Conservation (phyloP, 495 filamentous ascomycete species). For the Eremomyces bilateralis region DNA sequence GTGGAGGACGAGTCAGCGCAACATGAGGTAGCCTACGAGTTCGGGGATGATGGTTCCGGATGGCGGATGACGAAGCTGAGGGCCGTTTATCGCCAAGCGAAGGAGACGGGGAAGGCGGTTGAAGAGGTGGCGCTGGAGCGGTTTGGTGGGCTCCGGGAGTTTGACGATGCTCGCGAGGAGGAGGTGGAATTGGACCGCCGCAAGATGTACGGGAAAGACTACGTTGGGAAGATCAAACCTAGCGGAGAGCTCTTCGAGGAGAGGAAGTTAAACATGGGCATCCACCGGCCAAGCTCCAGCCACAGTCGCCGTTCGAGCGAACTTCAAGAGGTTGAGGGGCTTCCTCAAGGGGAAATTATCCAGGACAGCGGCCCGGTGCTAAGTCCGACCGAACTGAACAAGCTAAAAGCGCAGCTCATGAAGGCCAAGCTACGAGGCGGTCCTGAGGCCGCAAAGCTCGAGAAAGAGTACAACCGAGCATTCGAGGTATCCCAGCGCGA, state of each 20-base stretch:
- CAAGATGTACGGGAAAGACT: constrained; percentile 64
- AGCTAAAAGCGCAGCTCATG: constrained; percentile 78
- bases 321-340: constrained; percentile 17
- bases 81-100: constrained; percentile 58
- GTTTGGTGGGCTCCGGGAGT: constrained; percentile 61
- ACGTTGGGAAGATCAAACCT: constrained; percentile 72
- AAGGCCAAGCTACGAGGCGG: constrained; percentile 69
- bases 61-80: constrained; percentile 95
- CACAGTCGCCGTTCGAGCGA: constrained; percentile 18
- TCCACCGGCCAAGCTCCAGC: constrained; percentile 18
- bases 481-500: constrained; percentile 31
- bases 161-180: constrained; percentile 89
- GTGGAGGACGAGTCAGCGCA: constrained; percentile 30
- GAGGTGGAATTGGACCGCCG: constrained; percentile 78
- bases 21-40: constrained; percentile 57
- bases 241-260: constrained; percentile 72
- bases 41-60: constrained; percentile 72
- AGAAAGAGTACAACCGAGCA: constrained; percentile 63
- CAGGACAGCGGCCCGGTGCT: constrained; percentile 25
- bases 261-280: constrained; percentile 32
- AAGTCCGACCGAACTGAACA: constrained; percentile 64
- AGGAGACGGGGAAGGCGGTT: constrained; percentile 44
- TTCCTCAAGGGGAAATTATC: constrained; percentile 25
- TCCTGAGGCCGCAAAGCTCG: constrained; percentile 53
- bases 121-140: constrained; percentile 67